These are phyloP conservation scores for Hyaloscypha hepaticicola DNA, from an alignment of 495 filamentous ascomycete species.

Conservation along the genomic window DNA sequence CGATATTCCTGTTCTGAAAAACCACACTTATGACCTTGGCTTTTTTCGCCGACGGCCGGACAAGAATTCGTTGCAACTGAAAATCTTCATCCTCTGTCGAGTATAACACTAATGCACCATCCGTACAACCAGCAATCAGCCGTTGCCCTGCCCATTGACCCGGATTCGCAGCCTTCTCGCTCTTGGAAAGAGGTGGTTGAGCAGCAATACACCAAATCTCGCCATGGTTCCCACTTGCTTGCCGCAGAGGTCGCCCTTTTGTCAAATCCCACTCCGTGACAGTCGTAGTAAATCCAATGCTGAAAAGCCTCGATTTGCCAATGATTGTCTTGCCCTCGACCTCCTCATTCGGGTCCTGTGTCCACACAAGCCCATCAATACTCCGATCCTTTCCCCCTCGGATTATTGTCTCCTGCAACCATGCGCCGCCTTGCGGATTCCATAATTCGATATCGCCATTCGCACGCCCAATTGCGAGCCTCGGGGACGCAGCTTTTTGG, in stretches of 20 bases:
- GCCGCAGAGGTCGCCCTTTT: conserved; percentile 68
- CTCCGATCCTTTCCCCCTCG: conserved; percentile 81
- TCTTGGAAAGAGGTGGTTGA: conserved; percentile 63
- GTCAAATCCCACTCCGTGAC: conserved; percentile 95
- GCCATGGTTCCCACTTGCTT: conserved; percentile 89
- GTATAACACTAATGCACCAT: conserved; percentile 82
- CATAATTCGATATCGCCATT: conserved; percentile 98
- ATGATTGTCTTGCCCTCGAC: conserved; percentile 57
- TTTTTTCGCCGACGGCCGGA: conserved; percentile 73
- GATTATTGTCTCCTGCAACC: conserved; percentile 87
- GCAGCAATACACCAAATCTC: conserved; percentile 95
- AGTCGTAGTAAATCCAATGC: conserved; percentile 87
- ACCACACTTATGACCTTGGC: conserved; percentile 83
- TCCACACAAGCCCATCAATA: conserved; percentile 90
- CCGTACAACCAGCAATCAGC: conserved; percentile 86
- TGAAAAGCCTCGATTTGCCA: conserved; percentile 86
- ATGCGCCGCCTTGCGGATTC: conserved; percentile 83
- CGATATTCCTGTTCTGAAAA: conserved; percentile 78
- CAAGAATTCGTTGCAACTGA: conserved; percentile 65
- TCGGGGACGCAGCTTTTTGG: conserved; percentile 43
- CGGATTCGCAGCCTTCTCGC: conserved; percentile 34
- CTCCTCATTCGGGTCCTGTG: conserved; percentile 77
- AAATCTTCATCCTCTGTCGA: conserved; percentile 82
- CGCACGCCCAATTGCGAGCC: conserved; percentile 85
- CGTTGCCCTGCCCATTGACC: conserved; percentile 55